Evolutionary conservation across 2,329 filamentous ascomycete genomes (phyloP), one percentile per base, ranked within the genome.

Genomic region (Sporothrix sp.): DNA sequence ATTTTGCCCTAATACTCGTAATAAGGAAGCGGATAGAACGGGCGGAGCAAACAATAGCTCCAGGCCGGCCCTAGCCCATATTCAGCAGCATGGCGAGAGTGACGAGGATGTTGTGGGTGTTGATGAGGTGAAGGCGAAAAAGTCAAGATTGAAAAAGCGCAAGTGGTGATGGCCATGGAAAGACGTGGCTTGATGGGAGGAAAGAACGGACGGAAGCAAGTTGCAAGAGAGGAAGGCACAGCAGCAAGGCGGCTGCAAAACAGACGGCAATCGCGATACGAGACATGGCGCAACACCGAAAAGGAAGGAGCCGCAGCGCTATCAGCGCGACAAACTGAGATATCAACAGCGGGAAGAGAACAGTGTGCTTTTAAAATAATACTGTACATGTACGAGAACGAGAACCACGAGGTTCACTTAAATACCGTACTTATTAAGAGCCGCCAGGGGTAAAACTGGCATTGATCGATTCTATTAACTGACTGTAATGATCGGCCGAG

Each of bases 1-100:
- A 45, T n/a, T 45, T 32, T 30, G 40, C 40, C 40, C 40, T 44
- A 33, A 21, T 23, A n/a, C n/a, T n/a, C n/a, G n/a, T n/a, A n/a
- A n/a, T n/a, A n/a, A 16, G 43, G 18, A 46, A 37, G 44, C 44
- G 44, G 44, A 28, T 37, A 37, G 33, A 32, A 47, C 33, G 21
- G 32, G 44, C 33, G 44, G 44, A 47, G 33, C 44, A 37, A 33
- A 27, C n/a, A 18, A 28, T 37, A 37, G 44, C 33, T 37, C 33
- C 44, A 28, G 33, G 32, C 33, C 25, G 33, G 11, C 23, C 44
- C 32, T 37, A 32, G 35, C 23, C 23, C 23, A 23, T 46, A 35
- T 38, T 32, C 35, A 47, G 45, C 35, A 28, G 35, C 16, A 39
- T 39, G 25, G 35, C 16, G 36, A 30, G 33, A n/a, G 21, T 16